phyloP scores from a whole-genome alignment of 2,329 filamentous ascomycete genomes.

The Sclerotinia glacialis region DNA sequence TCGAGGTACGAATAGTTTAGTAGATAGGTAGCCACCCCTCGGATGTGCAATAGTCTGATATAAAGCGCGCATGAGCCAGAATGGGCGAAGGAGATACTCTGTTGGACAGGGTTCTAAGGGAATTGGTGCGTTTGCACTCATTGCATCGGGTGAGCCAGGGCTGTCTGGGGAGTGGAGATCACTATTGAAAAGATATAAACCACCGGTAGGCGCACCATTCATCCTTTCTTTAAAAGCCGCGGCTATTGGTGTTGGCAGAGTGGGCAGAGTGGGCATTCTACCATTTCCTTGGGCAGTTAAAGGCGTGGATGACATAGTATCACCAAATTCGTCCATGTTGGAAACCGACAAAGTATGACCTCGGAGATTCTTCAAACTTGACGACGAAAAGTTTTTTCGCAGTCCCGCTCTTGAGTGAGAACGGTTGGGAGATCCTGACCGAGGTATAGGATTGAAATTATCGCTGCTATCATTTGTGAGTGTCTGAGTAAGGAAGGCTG shows the following conservation, averaged over 20 bases:
- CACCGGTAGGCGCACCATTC: constrained; percentile 59
- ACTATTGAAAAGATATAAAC: constrained; percentile 79
- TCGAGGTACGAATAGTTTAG: constrained; percentile 84
- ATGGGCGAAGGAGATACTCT: constrained; percentile 84
- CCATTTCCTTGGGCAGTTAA: constrained; percentile 51
- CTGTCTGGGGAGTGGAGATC: constrained; percentile 68
- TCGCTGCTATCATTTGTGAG: constrained; percentile 39
- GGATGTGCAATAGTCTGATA: constrained; percentile 92
- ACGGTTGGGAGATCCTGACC: constrained; percentile 54
- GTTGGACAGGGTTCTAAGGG: constrained; percentile 89
- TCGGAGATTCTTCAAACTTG: constrained; percentile 68
- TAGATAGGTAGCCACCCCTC: constrained; percentile 86
- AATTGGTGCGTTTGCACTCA: constrained; percentile 64
- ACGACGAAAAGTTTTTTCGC: constrained; percentile 68
- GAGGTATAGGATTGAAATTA: constrained; percentile 36
- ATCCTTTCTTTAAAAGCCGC: constrained; percentile 59
- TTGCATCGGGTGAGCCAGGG: constrained; percentile 63
- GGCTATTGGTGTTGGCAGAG: constrained; percentile 65
- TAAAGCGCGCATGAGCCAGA: constrained; percentile 94
- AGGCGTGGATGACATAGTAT: constrained; percentile 71
- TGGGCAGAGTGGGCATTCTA: constrained; percentile 55
- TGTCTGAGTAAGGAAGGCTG: constrained; percentile 36
- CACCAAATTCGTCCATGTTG: constrained; percentile 55
- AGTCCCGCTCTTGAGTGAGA: constrained; percentile 46
- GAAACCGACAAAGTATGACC: constrained; percentile 70